Evolutionary conservation across 371 early-diverging fungal species (phyloP).

Genomic region (Rhizopus stolonifer): DNA sequence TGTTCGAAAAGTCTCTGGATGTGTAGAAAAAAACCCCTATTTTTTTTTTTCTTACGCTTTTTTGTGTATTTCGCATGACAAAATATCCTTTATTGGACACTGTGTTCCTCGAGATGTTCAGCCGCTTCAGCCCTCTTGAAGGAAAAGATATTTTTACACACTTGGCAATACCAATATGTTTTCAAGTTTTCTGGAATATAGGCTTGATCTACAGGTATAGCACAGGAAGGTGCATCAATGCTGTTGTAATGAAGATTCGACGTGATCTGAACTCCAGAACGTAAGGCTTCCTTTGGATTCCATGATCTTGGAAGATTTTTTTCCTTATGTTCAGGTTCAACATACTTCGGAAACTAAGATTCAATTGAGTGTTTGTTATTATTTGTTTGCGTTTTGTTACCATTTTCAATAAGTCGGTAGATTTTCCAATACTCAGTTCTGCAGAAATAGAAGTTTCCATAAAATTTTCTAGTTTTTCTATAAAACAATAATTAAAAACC

Average conservation of each 20-base stretch:
- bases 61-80: no score
- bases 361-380: neutral
- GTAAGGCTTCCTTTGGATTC: constrained; percentile 43
- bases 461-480: constrained; percentile 25
- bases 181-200: constrained; percentile 22
- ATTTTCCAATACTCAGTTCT: constrained; percentile 35
- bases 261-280: constrained; percentile 41
- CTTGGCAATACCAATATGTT: constrained; percentile 43
- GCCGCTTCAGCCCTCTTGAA: constrained; percentile 13
- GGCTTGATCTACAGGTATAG: constrained; percentile 21
- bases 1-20: no score
- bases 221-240: constrained; percentile 33
- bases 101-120: constrained; percentile 10
- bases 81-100: neutral
- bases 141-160: constrained; percentile 16
- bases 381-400: constrained; percentile 10
- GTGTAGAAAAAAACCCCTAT: no score
- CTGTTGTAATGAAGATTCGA: constrained; percentile 33
- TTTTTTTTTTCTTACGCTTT: no score
- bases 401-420: constrained; percentile 49
- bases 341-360: constrained; percentile 41
- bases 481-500: no score
- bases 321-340: constrained; percentile 12
- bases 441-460: constrained; percentile 49
- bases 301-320: constrained; percentile 36